These are phyloP conservation scores for Tylopilus cervinicoccineus DNA, from an alignment of 768 basidiomycete genomes.

Conservation along the genomic window DNA sequence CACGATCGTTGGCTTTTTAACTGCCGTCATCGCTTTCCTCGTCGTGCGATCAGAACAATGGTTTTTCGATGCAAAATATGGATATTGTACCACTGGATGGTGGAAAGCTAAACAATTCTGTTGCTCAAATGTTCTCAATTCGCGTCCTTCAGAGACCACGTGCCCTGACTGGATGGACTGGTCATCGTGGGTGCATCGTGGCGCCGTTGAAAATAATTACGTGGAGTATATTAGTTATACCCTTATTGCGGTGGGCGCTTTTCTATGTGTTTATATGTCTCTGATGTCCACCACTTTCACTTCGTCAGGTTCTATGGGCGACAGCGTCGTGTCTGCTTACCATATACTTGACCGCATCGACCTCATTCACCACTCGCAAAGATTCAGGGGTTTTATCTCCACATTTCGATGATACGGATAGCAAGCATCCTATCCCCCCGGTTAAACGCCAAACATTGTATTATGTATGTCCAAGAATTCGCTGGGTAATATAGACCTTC, in stretches of 20 bases:
- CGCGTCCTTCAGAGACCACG: conserved; percentile 19
- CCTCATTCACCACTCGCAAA: conserved; percentile 83
- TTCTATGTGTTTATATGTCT: background rate
- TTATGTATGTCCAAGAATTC: conserved; percentile 57
- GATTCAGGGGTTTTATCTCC: conserved; percentile 72
- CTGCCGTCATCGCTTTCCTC: conserved; percentile 81
- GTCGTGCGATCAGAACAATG: conserved; percentile 84
- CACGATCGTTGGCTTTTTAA: conserved; percentile 81
- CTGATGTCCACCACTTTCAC: background rate
- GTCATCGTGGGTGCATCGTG: conserved; percentile 38
- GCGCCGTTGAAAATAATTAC: conserved; percentile 30
- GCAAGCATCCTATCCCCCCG: conserved; percentile 23
- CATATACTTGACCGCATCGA: conserved; percentile 81
- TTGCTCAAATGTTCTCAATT: conserved; percentile 45
- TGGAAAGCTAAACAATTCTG: conserved; percentile 80
- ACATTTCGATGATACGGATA: conserved; percentile 36
- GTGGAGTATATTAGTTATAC: conserved; percentile 71
- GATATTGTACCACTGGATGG: conserved; percentile 71
- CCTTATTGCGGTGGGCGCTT: conserved; percentile 65
- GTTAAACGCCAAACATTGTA: conserved; percentile 69
- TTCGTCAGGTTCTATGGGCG: conserved; percentile 64
- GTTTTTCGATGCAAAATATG: conserved; percentile 91
- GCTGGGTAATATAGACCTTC: conserved; percentile 1
- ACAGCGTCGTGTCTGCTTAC: conserved; percentile 75
- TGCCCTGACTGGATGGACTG: conserved; percentile 78